Base-by-base conservation (phyloP, 2,329 filamentous ascomycete genomes). In the Apiospora kogelbergensis region DNA sequence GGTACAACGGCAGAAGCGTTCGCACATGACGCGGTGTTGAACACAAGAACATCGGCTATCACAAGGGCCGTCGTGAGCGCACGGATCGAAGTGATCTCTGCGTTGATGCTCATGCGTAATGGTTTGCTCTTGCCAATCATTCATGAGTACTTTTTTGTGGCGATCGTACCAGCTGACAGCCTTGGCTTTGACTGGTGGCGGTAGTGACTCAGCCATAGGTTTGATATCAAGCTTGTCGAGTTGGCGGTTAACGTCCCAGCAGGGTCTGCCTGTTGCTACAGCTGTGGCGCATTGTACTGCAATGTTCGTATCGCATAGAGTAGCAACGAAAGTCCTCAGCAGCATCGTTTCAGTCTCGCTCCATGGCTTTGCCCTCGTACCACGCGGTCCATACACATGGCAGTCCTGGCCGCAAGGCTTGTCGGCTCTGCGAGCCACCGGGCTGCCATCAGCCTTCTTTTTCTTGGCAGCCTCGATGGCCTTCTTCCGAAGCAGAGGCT, bases 51-150 rank as follows among this genome's bases (percentile, higher is more conserved):
- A 95, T 22, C 81, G 85, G 4, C 81, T 80, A 3, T 79, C 80
- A 77, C 92, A 95, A 2, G 89, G 85, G 0, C 91, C 91, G 37
- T 89, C 86, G 74, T 95, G 92, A 66, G 85, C 85, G 74, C 92
- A 95, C 3, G 91, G 89, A 68, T 90, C 87, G 66, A 88, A 86
- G 1, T 87, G 82, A 42, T 87, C 85, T 45, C 88, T 84, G 20
- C 85, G 80, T 63, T 89, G 84, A 71, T 88, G 86, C 67, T 87
- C 82, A 71, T 88, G 84, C 3, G 84, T 86, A 63, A 82, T 80
- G 13, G 86, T 89, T 57, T 86, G 83, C 3, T 86, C 84, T 75
- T 86, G 81, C 85, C 86, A 88, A 75, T 89, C 85, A 15, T 84
- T 83, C 60, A 84, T 77, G 6, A 88, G 81, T 71, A 84, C 79